Base-by-base conservation (phyloP, 208 protist species). In the Acanthamoeba quina region DNA sequence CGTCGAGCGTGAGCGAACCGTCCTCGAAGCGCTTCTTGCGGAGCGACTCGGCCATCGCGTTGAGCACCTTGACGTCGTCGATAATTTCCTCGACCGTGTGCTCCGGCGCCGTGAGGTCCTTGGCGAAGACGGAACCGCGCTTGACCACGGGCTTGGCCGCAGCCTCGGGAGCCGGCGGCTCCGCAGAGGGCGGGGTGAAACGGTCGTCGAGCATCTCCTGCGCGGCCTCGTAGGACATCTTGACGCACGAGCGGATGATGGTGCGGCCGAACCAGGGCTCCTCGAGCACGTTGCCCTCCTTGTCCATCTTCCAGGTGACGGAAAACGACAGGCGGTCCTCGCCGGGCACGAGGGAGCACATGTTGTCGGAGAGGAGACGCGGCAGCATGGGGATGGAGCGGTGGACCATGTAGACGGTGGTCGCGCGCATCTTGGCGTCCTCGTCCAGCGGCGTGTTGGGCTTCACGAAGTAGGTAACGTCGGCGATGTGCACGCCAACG, bases 401-500 rank as follows among this genome's bases (percentile, higher is more conserved):
- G 93, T 97, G 96, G 24, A 96, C 96, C 49, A 98, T 64, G 64
- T 99, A 99, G 1, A 98, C 96, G n/a, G 98, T 98, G 1, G 98
- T 99, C 3, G 97, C 97, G 78, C 98, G 92, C 21, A 96, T 34
- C 26, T 66, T 15, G 13, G 98, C 98, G 74, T 98, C 98, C n/a
- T 83, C 37, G 92, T 99, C 98, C 3, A 99, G 95, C 13, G 96
- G 91, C 3, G 95, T 97, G 7, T 96, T 92, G 19, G 95, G 72
- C 54, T 93, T 88, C 15, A 99, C 98, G 96, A 99, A 99, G 95
- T 98, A 97, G n/a, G 97, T 96, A 0, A 99, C 98, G 95, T 99
- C 98, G 7, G 98, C 98, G 95, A 99, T 99, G 95, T 99, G 98
- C 44, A 99, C 98, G 60, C 98, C 98, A 44, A 98, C 94, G 70